A percentile compares a stretch with the other conserved stretches of the same genome.
These are phyloP conservation scores for Pyrenula aspistea DNA, from an alignment of 495 filamentous ascomycete genomes.

Conservation along the genomic window DNA sequence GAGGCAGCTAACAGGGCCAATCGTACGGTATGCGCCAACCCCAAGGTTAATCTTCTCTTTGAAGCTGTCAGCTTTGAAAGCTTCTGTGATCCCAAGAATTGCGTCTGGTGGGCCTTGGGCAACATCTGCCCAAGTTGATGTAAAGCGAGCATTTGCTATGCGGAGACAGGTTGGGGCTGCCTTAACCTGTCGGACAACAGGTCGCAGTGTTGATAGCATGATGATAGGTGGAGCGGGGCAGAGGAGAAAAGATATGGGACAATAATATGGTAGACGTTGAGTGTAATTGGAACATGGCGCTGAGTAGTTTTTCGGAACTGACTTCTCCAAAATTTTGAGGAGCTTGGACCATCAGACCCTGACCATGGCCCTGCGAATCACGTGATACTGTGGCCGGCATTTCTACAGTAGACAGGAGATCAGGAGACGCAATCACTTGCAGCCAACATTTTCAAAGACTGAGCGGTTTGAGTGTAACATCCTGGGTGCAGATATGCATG, in stretches of 20 bases:
- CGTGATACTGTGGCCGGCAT: too few species aligned
- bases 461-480: too few species aligned
- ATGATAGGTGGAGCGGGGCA: neutral
- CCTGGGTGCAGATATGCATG: too few species aligned
- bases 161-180: slow-evolving; percentile 33
- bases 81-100: slow-evolving; percentile 95
- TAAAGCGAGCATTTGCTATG: slow-evolving; percentile 47
- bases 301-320: neutral
- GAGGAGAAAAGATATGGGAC: slow-evolving; percentile 3
- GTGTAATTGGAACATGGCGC: too few species aligned
- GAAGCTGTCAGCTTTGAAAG: slow-evolving; percentile 92
- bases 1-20: neutral
- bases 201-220: slow-evolving; percentile 47
- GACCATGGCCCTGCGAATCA: too few species aligned
- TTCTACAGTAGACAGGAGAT: too few species aligned
- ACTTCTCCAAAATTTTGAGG: neutral
- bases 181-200: slow-evolving; percentile 39
- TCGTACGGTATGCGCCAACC: slow-evolving; percentile 45
- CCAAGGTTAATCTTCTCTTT: slow-evolving; percentile 94
- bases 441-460: too few species aligned
- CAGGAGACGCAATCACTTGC: too few species aligned
- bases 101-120: slow-evolving; percentile 87
- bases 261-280: too few species aligned
- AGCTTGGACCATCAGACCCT: neutral
- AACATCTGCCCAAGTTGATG: slow-evolving; percentile 79